A percentile compares a stretch with the other conserved stretches of the same genome.
Evolutionary conservation across 2,329 filamentous ascomycete species (phyloP).

Genomic region (Emergomyces orientalis): DNA sequence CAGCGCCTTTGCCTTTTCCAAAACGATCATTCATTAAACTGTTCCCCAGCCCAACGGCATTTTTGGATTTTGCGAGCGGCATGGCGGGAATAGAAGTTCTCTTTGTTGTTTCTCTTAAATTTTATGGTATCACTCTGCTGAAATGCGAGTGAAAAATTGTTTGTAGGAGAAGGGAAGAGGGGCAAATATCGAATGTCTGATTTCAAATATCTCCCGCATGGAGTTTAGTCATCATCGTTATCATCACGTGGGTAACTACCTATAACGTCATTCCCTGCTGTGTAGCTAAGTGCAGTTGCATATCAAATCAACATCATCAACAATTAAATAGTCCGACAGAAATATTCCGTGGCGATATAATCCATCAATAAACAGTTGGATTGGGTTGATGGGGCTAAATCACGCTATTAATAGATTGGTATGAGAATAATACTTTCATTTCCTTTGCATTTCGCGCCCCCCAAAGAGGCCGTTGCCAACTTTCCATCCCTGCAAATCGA

Average conservation of each 20-base stretch:
- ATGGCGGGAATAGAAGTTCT: conserved; percentile 37
- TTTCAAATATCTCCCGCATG: not conserved
- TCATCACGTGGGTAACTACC: conserved; percentile 4
- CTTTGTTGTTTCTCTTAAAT: not conserved
- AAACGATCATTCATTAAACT: conserved; percentile 98
- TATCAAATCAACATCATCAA: not conserved
- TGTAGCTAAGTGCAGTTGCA: no score
- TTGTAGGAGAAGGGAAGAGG: not conserved
- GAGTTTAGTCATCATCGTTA: conserved; percentile 1
- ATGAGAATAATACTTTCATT: not conserved
- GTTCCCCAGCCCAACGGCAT: conserved; percentile 88
- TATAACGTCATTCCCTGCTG: not conserved
- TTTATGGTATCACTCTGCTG: not conserved
- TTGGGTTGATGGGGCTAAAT: no score
- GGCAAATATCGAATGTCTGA: conserved; percentile 1
- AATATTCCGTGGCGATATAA: not conserved
- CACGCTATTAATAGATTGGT: no score
- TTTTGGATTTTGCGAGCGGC: conserved; percentile 87
- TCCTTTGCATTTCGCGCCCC: not conserved
- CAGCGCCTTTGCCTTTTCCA: conserved; percentile 77
- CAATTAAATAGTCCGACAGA: not conserved
- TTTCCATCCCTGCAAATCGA: not conserved
- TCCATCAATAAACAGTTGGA: no score
- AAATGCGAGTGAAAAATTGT: not conserved
- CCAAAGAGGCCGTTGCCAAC: not conserved